phyloP scores from a whole-genome alignment of 257 asterid genomes.

The Thymus quinquecostatus region DNA sequence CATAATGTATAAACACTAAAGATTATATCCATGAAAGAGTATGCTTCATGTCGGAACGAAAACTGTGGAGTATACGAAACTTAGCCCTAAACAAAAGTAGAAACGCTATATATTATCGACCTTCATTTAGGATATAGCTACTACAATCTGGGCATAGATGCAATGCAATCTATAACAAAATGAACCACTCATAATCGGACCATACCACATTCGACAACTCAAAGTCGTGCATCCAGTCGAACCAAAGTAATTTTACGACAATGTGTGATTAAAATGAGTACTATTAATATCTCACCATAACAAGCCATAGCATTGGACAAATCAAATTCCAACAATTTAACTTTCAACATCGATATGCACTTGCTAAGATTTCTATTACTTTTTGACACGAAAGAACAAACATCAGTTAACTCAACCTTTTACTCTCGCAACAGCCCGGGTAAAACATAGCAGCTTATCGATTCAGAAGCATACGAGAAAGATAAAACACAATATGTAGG shows the following conservation, averaged over 20 bases:
- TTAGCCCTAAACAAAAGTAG: background rate
- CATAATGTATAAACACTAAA: background rate
- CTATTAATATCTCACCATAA: background rate
- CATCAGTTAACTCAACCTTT: background rate
- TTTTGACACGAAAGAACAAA: background rate
- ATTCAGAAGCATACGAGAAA: background rate
- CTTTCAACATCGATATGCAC: background rate
- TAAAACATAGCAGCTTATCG: slow-evolving; percentile 11
- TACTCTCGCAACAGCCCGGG: background rate
- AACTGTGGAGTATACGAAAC: background rate
- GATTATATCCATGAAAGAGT: background rate
- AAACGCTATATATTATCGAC: background rate
- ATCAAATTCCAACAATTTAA: background rate
- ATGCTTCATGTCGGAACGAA: background rate
- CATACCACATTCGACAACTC: background rate
- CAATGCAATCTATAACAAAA: background rate
- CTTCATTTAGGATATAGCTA: background rate
- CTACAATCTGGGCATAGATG: background rate
- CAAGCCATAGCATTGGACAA: background rate
- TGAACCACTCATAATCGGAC: background rate
- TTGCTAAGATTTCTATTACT: background rate
- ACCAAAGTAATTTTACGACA: slow-evolving; percentile 3
- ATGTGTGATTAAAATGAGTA: background rate
- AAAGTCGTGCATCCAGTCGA: slow-evolving; percentile 1
- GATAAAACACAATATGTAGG: background rate